Percentiles rank a stretch among this genome's conserved stretches.
Evolutionary conservation across 805 yeast species (phyloP).

Genomic region (Schwanniomyces yamadae): DNA sequence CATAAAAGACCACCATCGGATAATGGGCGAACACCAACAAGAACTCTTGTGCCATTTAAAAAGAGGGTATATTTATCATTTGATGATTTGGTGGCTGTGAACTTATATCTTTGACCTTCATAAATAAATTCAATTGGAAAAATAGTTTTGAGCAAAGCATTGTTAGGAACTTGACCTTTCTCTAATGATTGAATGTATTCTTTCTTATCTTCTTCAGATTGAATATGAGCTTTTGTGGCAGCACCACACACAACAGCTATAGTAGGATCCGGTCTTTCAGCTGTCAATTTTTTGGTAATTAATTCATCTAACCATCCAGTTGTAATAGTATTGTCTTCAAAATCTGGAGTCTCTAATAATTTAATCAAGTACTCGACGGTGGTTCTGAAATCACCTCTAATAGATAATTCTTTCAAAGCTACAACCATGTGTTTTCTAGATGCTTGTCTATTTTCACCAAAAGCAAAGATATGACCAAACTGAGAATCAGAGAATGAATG

Average conservation of each 20-base stretch:
- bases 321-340: constrained; percentile 93
- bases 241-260: constrained; percentile 97
- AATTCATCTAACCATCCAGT: constrained; percentile 99
- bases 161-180: constrained; percentile 93
- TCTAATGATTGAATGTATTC: constrained; percentile 78
- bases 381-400: constrained; percentile 98
- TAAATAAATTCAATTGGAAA: constrained; percentile 94
- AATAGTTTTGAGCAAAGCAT: constrained; percentile 76
- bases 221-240: constrained; percentile 88
- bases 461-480: constrained; percentile 98
- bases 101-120: constrained; percentile 89
- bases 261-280: constrained; percentile 92
- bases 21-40: constrained; percentile 82
- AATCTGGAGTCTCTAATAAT: constrained; percentile 92
- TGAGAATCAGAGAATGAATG: constrained; percentile 98
- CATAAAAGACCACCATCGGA: constrained; percentile 93
- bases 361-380: constrained; percentile 96
- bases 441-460: constrained; percentile 97
- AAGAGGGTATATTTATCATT: constrained; percentile 82
- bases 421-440: constrained; percentile 99
- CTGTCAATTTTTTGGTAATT: constrained; percentile 88
- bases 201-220: constrained; percentile 64
- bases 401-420: constrained; percentile 92
- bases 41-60: constrained; percentile 88
- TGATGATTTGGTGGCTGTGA: constrained; percentile 93